Evolutionary conservation across 148 eudicot species (phyloP), one percentile per base, ranked within the genome.

Genomic region (Camellia japonica): DNA sequence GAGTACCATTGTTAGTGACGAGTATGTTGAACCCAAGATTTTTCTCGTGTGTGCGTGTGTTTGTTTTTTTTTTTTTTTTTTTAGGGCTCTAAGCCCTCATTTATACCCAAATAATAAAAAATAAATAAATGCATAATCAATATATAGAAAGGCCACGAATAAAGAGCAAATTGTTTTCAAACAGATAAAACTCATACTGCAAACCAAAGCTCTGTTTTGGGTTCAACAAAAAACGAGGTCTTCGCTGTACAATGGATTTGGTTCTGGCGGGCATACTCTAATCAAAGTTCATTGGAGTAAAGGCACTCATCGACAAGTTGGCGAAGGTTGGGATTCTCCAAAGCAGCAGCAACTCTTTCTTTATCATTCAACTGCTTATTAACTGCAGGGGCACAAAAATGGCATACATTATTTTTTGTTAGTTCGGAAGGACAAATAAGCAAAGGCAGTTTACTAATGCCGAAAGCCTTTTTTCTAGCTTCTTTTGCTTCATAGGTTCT

Each of bases 341-440:
- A 73, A 7, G 97, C 98, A 60, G 98, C 97, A 20, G 93, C 97
- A 75, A 93, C 85, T 90, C 97, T 89, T 85, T 95, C 98, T 84
- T 93, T 95, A 78, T 95, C 98, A 70, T 95, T 95, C 81, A 93
- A 83, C 85, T 93, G 98, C 91, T 95, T 95, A 81, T 95, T 93
- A 68, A 95, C 97, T 95, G 84, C 83, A 88, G 43, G 20, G 43
- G 52, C n/a, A 20, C 71, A 82, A 67, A 30, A 51, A 30, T 51
- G 10, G 14, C 19, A 7, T 4, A 9, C 41, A 66, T 15, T 10
- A 18, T 4, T 16, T 52, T 61, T 47, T 23, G 15, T 20, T 80
- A 55, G 56, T 65, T 16, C 42, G 38, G 66, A 42, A 14, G 12
- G 73, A 23, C 56, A 5, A 55, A 51, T 51, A 71, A 49, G 52